Base-by-base conservation (phyloP, 345 rosid genomes). In the Lepidium africanum region DNA sequence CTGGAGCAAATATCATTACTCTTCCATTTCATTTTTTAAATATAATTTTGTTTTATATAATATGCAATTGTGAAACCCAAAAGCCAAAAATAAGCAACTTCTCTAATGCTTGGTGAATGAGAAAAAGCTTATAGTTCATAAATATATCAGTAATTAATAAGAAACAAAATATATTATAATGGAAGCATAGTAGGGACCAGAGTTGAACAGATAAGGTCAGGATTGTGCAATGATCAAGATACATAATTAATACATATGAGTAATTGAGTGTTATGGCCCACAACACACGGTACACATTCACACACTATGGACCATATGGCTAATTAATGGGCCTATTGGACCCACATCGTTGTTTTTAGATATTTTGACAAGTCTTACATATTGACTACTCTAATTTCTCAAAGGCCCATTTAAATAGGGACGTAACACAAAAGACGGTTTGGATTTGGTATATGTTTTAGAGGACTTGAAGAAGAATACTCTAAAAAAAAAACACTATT, bases 261-360 rank as follows among this genome's bases (percentile, higher is more conserved):
- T 61, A 35, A 62, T 43, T 63, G 63, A 71, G 75, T 15, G 19
- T 27, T 11, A 30, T 72, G 76, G 57, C 65, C 76, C 70, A 63
- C 70, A 71, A 35, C 76, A 53, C 52, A 71, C 63, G 63, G 75
- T 71, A 43, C 69, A 71, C 63, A 71, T 69, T 15, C 62, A 21
- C 67, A 60, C 45, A 30, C 9, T 62, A 30, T 52, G 45, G 68
- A 68, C 60, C 62, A 61, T 5, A 0, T 15, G 61, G 69, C 53
- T 45, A 45, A 43, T 38, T 9, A n/a, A 55, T 56, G 65, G 76
- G 76, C 65, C 42, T 39, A 38, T 63, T 10, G 63, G 69, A 54
- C 63, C 75, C 56, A 71, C 69, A 45, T 63, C 21, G 53, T 53
- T 21, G n/a, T 2, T 12, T 47, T 45, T 5, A 16, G 16, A 62